Conservation (phyloP, 176 grass and related monocot genomes). For the Alopecurus myosuroides region DNA sequence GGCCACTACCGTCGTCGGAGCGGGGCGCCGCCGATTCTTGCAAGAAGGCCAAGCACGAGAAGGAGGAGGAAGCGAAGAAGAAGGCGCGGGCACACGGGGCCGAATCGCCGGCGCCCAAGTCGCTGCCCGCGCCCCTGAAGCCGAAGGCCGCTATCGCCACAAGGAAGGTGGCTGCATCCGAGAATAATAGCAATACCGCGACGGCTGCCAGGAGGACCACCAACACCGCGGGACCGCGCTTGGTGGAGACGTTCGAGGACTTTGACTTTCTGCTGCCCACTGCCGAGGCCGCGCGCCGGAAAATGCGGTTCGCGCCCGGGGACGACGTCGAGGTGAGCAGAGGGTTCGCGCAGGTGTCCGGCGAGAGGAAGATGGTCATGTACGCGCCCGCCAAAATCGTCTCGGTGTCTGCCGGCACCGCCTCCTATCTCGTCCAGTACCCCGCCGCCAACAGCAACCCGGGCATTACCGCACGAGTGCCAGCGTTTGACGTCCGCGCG, state of each 20-base stretch:
- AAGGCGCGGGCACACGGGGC: too few relatives aligned
- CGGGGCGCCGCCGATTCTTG: not conserved
- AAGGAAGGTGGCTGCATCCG: not conserved
- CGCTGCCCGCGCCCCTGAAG: too few relatives aligned
- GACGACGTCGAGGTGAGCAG: not conserved
- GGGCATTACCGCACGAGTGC: not conserved
- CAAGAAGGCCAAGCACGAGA: not conserved
- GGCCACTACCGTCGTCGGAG: not conserved
- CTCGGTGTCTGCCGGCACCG: not conserved
- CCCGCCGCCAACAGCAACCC: not conserved
- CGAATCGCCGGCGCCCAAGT: too few relatives aligned
- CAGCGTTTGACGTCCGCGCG: not conserved
- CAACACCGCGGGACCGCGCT: not conserved
- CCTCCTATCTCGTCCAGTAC: not conserved
- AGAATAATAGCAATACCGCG: too few relatives aligned
- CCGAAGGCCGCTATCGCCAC: too few relatives aligned
- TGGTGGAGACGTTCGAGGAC: not conserved
- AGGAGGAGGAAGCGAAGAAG: not conserved
- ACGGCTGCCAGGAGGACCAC: not conserved
- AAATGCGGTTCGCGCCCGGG: not conserved
- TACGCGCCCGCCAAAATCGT: not conserved
- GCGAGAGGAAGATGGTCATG: not conserved
- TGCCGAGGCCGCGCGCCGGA: too few relatives aligned
- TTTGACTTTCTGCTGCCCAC: too few relatives aligned
- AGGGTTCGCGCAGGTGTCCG: not conserved